Conservation (phyloP, 1,284 basidiomycete genomes). For the Mycosarcoma mackinlayi region DNA sequence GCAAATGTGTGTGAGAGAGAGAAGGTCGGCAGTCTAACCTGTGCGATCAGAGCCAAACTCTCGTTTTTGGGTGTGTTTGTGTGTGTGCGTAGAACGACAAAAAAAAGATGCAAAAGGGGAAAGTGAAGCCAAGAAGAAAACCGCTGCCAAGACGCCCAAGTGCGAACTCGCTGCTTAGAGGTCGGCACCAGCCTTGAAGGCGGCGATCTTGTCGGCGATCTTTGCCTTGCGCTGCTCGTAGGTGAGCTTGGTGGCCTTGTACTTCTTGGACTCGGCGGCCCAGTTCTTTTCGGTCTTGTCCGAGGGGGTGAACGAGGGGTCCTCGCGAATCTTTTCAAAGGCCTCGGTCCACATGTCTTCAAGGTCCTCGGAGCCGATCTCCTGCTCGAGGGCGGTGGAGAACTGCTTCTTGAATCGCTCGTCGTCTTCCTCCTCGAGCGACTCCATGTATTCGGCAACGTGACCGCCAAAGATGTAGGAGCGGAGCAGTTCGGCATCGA, state of each 20-base stretch:
- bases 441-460: slow-evolving; percentile 99
- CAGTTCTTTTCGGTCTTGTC: slow-evolving; percentile 87
- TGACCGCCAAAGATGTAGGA: slow-evolving; percentile 99
- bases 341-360: slow-evolving; percentile 94
- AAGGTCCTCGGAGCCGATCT: slow-evolving; percentile 93
- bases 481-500: slow-evolving; percentile 93
- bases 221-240: slow-evolving; percentile 73
- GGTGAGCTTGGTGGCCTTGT: slow-evolving; percentile 79
- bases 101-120: background rate
- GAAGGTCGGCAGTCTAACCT: background rate
- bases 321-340: slow-evolving; percentile 85
- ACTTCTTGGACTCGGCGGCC: slow-evolving; percentile 85
- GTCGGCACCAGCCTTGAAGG: slow-evolving; percentile 56
- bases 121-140: slow-evolving; percentile 23
- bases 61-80: slow-evolving; percentile 17
- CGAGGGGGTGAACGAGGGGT: slow-evolving; percentile 88
- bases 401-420: slow-evolving; percentile 99
- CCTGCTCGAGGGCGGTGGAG: slow-evolving; percentile 92
- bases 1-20: slow-evolving; percentile 3
- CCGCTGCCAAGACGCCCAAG: background rate
- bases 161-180: slow-evolving; percentile 8
- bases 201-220: slow-evolving; percentile 64
- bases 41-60: slow-evolving; percentile 1
- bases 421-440: slow-evolving; percentile 98
- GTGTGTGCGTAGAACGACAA: slow-evolving; percentile 3